Evolutionary conservation across 2,329 filamentous ascomycete species (phyloP), one percentile per base, ranked within the genome.

Genomic region (Fusarium globosum): DNA sequence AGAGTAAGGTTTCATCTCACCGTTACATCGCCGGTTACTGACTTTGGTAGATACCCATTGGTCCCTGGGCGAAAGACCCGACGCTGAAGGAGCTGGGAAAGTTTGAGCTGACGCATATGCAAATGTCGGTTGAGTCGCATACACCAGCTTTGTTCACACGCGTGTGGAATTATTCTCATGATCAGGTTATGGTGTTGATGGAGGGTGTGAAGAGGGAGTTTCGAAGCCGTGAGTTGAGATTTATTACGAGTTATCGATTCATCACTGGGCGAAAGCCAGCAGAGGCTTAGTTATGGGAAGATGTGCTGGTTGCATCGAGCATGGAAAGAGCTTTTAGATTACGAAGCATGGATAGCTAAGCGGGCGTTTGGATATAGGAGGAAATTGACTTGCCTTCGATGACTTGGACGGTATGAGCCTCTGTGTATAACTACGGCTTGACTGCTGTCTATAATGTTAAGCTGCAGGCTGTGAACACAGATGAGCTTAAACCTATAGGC

Each of bases 151-250:
- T 85, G 15, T 83, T 84, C 66, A 82, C 82, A 0, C 78, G 83
- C 2, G 82, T 83, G 1, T 79, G 78, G 68, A 79, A 80, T 51
- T 84, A 81, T 61, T 76, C 82, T 2, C 77, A 84, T 15, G 84
- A 86, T 45, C 82, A 84, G 28, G 83, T 83, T 1, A 75, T 81
- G 65, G 76, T 82, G 4, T 73, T 88, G 51, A 84, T 86, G 69
- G 81, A 86, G 51, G 86, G 88, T 16, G 83, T 85, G 16, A 87
- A 88, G 69, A 84, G 83, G 61, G 85, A 87, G 72, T 88, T 76
- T n/a, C 61, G 74, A 13, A 68, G 68, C 35, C 65, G 68, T 28
- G 63, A 76, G 5, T 48, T 76, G 35, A 65, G 74, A 12, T 20
- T 76, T 23, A 76, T 76, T 26, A 76, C 74, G 12, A 73, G 58